These are phyloP conservation scores for Fusarium sp. DNA, from an alignment of 2,329 filamentous ascomycete species.

Conservation along the genomic window DNA sequence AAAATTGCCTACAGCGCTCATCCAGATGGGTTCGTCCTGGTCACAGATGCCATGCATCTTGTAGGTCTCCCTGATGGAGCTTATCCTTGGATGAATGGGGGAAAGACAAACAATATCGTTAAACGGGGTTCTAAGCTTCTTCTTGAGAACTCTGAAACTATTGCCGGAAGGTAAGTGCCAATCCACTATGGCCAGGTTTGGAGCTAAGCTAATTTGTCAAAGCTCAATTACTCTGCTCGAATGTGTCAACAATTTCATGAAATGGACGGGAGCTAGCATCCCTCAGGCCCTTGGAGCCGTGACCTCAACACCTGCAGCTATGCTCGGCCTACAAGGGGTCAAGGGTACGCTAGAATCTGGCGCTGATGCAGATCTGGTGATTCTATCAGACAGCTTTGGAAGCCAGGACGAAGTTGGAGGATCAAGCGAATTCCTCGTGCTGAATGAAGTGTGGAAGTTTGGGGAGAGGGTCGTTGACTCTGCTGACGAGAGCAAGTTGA, in stretches of 20 bases:
- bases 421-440: conserved; percentile 63
- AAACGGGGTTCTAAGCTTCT: conserved; percentile 79
- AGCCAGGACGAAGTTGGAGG: conserved; percentile 45
- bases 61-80: conserved; percentile 85
- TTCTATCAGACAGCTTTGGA: conserved; percentile 67
- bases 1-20: conserved; percentile 91
- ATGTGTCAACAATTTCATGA: conserved; percentile 83
- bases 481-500: conserved; percentile 23
- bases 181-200: neutral
- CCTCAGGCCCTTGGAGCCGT: conserved; percentile 77
- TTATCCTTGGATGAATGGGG: conserved; percentile 86
- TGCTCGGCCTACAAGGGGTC: conserved; percentile 73
- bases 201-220: conserved; percentile 5
- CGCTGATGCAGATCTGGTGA: conserved; percentile 75
- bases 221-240: conserved; percentile 80
- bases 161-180: conserved; percentile 76
- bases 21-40: conserved; percentile 84
- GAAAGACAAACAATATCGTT: conserved; percentile 66
- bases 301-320: conserved; percentile 79
- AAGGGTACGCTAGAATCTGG: conserved; percentile 75
- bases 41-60: conserved; percentile 92
- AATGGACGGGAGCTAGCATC: conserved; percentile 76
- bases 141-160: conserved; percentile 80
- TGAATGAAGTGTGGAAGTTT: conserved; percentile 88
- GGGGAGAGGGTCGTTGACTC: conserved; percentile 62